Evolutionary conservation across 495 filamentous ascomycete genomes (phyloP), one percentile per base, ranked within the genome.

Genomic region (Chlorociboria aeruginascens): DNA sequence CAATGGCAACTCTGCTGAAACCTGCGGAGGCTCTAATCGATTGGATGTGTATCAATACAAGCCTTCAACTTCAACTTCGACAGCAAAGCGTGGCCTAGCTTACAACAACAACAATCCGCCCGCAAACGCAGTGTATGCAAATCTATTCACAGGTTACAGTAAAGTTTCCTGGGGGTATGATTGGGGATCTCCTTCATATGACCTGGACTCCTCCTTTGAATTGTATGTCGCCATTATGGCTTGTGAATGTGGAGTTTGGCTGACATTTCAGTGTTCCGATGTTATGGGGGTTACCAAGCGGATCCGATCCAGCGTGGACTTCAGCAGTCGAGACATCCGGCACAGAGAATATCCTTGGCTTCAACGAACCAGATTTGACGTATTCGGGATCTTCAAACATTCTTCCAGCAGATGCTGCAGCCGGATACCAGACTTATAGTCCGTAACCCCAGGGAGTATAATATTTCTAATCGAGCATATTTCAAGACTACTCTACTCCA

Each of bases 281-380:
- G 74, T 73, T 89, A 28, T 85, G 81, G 79, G 79, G 78, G 36
- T 62, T 66, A 29, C 69, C 61, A 51, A 59, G 66, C 51, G 70
- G 74, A 45, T 72, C 70, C 46, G 72, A 70, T 49, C 49, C 48
- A 16, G 56, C 44, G 34, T 92, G 83, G 83, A 57, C 61, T 37
- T 61, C 79, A 49, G 65, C 70, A 36, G 74, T 73, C 40, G 72
- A 88, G 31, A 49, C 68, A 45, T 60, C 61, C 13, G 83, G 83
- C 57, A 64, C 70, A 55, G 66, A 66, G 40, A 69, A 72, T 60
- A 69, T 95, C 49, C 66, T 95, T 52, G 72, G 77, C 52, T 89
- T 90, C 79, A 95, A 95, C 75, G 87, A 95, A 70, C 85, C 85
- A 38, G 87, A 95, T 54, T 68, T 72, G 36, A 7, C 57, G 13